Conservation (phyloP, 202 grass and related monocot species). For the Saccharum hybrid region DNA sequence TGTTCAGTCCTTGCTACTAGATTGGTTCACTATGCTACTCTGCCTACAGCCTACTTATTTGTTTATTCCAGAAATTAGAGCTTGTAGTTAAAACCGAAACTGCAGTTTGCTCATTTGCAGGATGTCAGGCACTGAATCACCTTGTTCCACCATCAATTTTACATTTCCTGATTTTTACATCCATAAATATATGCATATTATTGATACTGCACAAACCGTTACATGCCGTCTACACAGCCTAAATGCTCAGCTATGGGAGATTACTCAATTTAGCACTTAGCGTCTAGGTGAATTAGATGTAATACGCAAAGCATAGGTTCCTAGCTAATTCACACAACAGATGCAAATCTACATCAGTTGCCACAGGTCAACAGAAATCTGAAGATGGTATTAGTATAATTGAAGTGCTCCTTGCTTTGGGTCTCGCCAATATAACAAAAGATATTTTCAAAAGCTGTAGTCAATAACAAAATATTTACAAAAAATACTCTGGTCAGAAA, state of each 20-base stretch:
- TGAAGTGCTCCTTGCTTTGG: constrained; percentile 9
- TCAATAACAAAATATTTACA: constrained; percentile 31
- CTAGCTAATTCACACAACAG: not conserved
- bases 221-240: no score
- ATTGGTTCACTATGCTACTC: not conserved
- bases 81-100: not conserved
- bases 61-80: not conserved
- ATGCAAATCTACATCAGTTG: not conserved
- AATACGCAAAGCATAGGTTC: not conserved
- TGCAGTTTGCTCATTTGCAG: not conserved
- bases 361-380: constrained; percentile 19
- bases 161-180: not conserved
- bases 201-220: no score
- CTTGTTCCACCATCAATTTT: not conserved
- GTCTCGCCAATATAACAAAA: constrained; percentile 17
- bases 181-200: no score
- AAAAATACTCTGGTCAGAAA: not conserved
- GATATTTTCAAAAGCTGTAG: constrained; percentile 5
- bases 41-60: not conserved
- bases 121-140: not conserved
- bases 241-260: not conserved
- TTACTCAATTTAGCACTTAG: not conserved
- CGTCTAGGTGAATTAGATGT: no score
- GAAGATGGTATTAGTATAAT: constrained; percentile 9
- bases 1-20: not conserved